Evolutionary conservation across 768 basidiomycete species (phyloP), one percentile per base, ranked within the genome.

Genomic region (Leucogyrophana mollusca): DNA sequence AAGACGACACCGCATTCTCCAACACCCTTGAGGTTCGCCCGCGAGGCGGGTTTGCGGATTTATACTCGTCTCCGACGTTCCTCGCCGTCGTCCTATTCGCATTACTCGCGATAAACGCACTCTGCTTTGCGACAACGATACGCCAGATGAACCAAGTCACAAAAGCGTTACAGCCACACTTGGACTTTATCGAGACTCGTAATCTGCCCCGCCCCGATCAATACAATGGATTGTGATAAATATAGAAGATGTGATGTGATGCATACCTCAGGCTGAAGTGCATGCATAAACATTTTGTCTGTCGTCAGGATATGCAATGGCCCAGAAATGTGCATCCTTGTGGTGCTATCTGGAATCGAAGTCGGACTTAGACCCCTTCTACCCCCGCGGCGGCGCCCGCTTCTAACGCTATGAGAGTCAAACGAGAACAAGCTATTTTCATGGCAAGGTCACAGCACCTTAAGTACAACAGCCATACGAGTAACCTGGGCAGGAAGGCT

Each of bases 151-250:
- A 35, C 14, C 40, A 53, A 14, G 52, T 43, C 32, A 56, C 61
- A 37, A 40, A n/a, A 22, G 43, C 36, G 17, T 34, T 61, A 37
- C 51, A 39, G 27, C 53, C 58, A 18, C 33, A 56, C 24, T 41
- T 61, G 20, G 34, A 37, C 27, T 53, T 50, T 35, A 36, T 51
- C 1, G 62, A 64, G 30, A 60, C 64, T 10, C 54, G 61, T n/a
- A 36, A 55, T 37, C 52, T 64, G 16, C 58, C 62, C 40, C 58
- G 58, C 17, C 64, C 61, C 14, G 56, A 65, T 41, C 61, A 50
- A 9, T 66, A 64, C 38, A 59, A 66, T 40, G 62, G 62, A 35
- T 53, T 65, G 37, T 63, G 40, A 63, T 44, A 18, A 13, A 25
- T 27, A 36, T 45, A 42, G 40, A 2, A 11, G 14, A 22, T 7